Evolutionary conservation across 2,329 filamentous ascomycete genomes (phyloP).

Genomic region (Nemania abortiva): DNA sequence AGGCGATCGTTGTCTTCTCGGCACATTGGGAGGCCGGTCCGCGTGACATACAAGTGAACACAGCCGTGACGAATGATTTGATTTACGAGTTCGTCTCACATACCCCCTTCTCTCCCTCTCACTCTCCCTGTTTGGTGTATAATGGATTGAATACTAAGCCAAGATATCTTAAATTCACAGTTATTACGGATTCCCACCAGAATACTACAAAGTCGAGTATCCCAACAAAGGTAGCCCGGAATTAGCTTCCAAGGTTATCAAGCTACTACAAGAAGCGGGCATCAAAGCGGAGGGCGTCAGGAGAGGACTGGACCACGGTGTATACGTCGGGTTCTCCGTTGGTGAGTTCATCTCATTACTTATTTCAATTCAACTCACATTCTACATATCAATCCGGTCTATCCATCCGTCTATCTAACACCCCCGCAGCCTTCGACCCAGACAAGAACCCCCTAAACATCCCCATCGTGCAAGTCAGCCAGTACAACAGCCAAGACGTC

Average conservation of each 20-base stretch:
- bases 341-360: conserved; percentile 41
- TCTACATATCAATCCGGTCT: background rate
- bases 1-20: conserved; percentile 80
- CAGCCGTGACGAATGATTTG: conserved; percentile 71
- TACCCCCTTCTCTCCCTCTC: background rate
- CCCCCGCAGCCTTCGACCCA: conserved; percentile 67
- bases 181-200: conserved; percentile 77
- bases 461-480: conserved; percentile 78
- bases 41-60: conserved; percentile 73
- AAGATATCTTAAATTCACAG: conserved; percentile 48
- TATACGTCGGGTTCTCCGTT: conserved; percentile 76
- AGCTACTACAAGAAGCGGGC: conserved; percentile 65
- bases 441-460: conserved; percentile 71
- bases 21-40: conserved; percentile 78
- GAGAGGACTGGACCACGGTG: conserved; percentile 79
- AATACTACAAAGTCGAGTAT: conserved; percentile 76
- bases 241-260: conserved; percentile 70
- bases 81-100: conserved; percentile 71
- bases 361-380: background rate
- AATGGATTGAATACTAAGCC: conserved; percentile 22
- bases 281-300: conserved; percentile 70
- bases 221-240: conserved; percentile 72
- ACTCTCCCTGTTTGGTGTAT: background rate
- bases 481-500: conserved; percentile 74
- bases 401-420: conserved; percentile 20